A percentile compares a stretch with the other conserved stretches of the same genome.
Conservation (phyloP, 495 filamentous ascomycete species). For the Hyaloscypha variabilis region DNA sequence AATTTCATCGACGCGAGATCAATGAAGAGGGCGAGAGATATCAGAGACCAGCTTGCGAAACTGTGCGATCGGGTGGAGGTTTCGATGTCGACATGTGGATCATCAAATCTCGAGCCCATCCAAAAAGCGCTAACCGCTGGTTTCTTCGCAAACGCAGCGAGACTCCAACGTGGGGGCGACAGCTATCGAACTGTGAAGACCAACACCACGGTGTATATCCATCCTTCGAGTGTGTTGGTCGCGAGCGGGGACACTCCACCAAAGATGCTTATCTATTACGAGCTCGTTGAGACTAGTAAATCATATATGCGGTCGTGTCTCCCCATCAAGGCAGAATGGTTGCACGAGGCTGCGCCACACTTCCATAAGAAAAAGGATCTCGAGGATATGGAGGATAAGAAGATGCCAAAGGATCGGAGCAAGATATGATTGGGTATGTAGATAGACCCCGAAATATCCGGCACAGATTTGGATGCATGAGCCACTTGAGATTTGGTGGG, state of each 20-base stretch:
- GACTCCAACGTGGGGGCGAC: slow-evolving; percentile 82
- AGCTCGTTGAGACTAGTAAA: slow-evolving; percentile 89
- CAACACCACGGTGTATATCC: slow-evolving; percentile 84
- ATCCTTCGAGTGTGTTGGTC: slow-evolving; percentile 82
- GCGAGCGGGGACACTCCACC: slow-evolving; percentile 68
- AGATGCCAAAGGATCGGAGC: slow-evolving; percentile 54
- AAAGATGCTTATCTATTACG: slow-evolving; percentile 89
- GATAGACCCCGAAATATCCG: background rate
- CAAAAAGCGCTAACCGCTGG: slow-evolving; percentile 87
- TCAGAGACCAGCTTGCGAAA: slow-evolving; percentile 92
- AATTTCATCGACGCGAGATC: slow-evolving; percentile 93
- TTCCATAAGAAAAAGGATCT: slow-evolving; percentile 94
- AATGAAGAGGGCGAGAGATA: slow-evolving; percentile 84
- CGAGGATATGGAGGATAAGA: slow-evolving; percentile 78
- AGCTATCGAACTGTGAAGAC: slow-evolving; percentile 96
- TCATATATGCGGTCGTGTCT: slow-evolving; percentile 88
- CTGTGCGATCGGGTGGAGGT: slow-evolving; percentile 95
- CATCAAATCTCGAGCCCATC: slow-evolving; percentile 72
- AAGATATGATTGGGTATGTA: slow-evolving; percentile 17
- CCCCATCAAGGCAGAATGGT: slow-evolving; percentile 81
- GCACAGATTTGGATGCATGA: background rate
- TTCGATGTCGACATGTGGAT: slow-evolving; percentile 65
- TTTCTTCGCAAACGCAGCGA: slow-evolving; percentile 93
- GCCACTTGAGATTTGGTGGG: background rate
- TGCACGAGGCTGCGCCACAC: slow-evolving; percentile 92